Conservation (phyloP, 306 rosid species). For the Albizia julibrissin region DNA sequence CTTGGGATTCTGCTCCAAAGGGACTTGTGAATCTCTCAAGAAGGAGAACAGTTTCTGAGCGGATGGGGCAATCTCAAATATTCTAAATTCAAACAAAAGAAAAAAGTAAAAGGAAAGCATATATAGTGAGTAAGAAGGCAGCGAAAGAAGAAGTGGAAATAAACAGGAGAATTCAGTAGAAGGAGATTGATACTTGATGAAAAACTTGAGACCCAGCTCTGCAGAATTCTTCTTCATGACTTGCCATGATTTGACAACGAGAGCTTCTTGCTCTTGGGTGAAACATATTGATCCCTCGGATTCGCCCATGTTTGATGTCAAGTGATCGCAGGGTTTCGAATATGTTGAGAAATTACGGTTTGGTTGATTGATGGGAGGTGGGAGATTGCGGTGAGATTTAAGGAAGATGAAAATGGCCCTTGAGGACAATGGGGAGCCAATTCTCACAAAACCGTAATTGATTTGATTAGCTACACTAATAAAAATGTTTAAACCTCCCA, state of each 20-base stretch:
- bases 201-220: conserved; percentile 64
- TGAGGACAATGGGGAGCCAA: conserved; percentile 40
- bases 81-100: conserved; percentile 44
- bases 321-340: not conserved
- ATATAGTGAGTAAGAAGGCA: not conserved
- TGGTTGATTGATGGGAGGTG: conserved; percentile 12
- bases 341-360: conserved; percentile 6
- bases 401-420: conserved; percentile 37
- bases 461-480: not conserved
- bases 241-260: conserved; percentile 76
- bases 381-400: conserved; percentile 20
- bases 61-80: conserved; percentile 86
- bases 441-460: not conserved
- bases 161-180: too few relatives aligned
- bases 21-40: conserved; percentile 72
- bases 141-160: not conserved
- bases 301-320: not conserved
- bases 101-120: not conserved
- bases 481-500: not conserved
- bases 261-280: conserved; percentile 77
- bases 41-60: conserved; percentile 74
- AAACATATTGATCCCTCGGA: conserved; percentile 42
- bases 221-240: conserved; percentile 73
- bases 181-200: conserved; percentile 57
- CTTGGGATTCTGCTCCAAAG: conserved; percentile 81